phyloP scores from a whole-genome alignment of 202 grass and related monocot species.

The Digitaria exilis region DNA sequence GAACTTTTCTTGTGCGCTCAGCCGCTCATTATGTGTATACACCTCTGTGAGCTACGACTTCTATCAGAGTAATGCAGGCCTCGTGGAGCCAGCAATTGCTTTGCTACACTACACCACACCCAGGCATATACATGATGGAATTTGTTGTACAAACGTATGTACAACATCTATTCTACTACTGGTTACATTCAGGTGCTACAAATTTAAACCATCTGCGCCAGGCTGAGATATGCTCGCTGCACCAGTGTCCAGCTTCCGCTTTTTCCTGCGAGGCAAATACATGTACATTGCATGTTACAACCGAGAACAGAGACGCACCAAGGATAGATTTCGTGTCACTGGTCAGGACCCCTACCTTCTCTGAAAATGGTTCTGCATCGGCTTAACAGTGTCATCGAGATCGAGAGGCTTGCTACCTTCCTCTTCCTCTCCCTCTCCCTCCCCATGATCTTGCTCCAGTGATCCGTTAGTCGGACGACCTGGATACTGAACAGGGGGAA shows the following conservation, averaged over 20 bases:
- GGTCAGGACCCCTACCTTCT: conserved; percentile 31
- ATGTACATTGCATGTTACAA: not conserved
- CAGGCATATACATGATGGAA: not conserved
- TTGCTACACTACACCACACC: not conserved
- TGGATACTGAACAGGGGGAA: not conserved
- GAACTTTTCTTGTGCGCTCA: too few species aligned
- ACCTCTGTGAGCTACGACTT: too few species aligned
- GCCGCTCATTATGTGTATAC: too few species aligned
- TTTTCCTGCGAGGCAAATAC: conserved; percentile 28
- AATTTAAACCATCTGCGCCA: not conserved
- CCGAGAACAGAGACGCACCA: not conserved
- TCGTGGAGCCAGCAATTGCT: too few species aligned
- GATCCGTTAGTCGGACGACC: not conserved
- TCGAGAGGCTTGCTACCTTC: not conserved
- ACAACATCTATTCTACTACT: not conserved
- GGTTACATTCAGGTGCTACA: not conserved
- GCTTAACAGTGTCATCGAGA: not conserved
- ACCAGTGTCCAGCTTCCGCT: conserved; percentile 19
- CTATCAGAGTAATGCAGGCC: too few species aligned
- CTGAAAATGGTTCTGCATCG: conserved; percentile 30
- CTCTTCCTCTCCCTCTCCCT: too few species aligned
- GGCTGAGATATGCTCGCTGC: not conserved
- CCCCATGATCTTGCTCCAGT: not conserved
- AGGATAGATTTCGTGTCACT: not conserved
- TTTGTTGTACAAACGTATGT: not conserved